Evolutionary conservation across 345 rosid genomes (phyloP).

Genomic region (Heritiera littoralis): DNA sequence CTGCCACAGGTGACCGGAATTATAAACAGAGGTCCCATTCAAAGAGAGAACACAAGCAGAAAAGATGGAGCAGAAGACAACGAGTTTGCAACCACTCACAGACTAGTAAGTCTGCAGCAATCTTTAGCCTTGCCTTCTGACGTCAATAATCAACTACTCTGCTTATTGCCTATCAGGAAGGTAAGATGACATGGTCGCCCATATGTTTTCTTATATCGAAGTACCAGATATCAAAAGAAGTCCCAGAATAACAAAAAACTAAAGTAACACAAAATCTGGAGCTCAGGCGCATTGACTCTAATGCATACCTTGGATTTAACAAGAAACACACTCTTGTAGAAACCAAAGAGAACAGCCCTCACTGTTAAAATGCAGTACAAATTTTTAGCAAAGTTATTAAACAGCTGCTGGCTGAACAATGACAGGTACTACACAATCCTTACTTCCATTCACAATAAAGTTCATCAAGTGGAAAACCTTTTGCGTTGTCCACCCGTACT

Average conservation of each 20-base stretch:
- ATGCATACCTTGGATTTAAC: slow-evolving; percentile 46
- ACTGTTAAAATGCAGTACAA: slow-evolving; percentile 34
- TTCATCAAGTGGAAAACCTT: slow-evolving; percentile 94
- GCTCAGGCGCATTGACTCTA: not conserved
- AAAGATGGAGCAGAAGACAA: not conserved
- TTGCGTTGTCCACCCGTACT: slow-evolving; percentile 96
- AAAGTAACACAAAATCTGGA: not conserved
- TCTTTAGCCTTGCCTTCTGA: not conserved
- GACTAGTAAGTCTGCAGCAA: not conserved
- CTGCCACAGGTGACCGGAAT: not conserved
- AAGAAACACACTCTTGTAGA: slow-evolving; percentile 49
- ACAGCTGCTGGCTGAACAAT: slow-evolving; percentile 7
- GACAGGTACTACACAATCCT: slow-evolving; percentile 18
- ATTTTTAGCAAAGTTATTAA: slow-evolving; percentile 12
- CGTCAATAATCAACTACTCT: not conserved
- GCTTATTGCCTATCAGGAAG: not conserved
- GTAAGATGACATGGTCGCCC: not conserved
- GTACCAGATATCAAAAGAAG: not conserved
- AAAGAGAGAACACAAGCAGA: slow-evolving; percentile 4
- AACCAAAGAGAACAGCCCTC: slow-evolving; percentile 52
- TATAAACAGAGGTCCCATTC: not conserved
- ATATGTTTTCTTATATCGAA: not conserved
- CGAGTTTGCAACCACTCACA: not conserved
- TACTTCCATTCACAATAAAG: slow-evolving; percentile 85
- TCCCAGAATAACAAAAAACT: not conserved